Conservation (phyloP, 2,329 filamentous ascomycete species). For the Tolypocladium sp. region DNA sequence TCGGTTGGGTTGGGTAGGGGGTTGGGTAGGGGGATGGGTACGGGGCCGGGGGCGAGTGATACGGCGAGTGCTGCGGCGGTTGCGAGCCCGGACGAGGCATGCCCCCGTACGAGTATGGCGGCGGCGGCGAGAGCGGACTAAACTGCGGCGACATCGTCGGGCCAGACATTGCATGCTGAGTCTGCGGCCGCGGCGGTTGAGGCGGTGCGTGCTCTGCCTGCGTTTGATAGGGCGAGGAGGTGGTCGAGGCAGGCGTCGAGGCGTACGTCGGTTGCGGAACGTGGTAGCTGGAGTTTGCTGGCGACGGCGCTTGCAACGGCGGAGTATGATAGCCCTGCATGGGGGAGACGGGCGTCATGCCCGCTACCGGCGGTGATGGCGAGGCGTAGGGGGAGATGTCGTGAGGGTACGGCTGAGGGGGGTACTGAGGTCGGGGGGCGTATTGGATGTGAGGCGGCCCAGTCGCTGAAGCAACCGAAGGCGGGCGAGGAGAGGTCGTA, state of each 20-base stretch:
- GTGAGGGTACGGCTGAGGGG: neutral
- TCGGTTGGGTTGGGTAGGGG: slow-evolving; percentile 5
- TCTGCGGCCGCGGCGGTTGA: slow-evolving; percentile 5
- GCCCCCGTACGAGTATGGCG: slow-evolving; percentile 1
- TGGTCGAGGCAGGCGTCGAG: neutral
- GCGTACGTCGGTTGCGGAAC: slow-evolving; percentile 6
- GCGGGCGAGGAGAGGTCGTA: neutral
- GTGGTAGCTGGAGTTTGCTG: neutral
- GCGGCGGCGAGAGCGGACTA: slow-evolving; percentile 5
- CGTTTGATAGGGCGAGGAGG: neutral
- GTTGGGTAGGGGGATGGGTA: neutral
- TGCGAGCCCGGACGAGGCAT: slow-evolving; percentile 3
- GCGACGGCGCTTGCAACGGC: neutral
- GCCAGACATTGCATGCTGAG: slow-evolving; percentile 1
- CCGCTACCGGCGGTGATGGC: neutral
- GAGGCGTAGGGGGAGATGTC: neutral
- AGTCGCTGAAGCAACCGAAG: neutral
- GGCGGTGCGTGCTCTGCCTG: neutral
- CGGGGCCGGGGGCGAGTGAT: slow-evolving; percentile 1
- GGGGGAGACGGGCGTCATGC: neutral
- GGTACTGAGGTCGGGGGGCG: neutral
- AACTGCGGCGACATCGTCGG: neutral
- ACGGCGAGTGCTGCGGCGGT: slow-evolving; percentile 3
- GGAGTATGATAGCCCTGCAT: neutral
- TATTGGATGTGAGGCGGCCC: neutral